Evolutionary conservation across 441 rosid genomes (phyloP).

Genomic region (Erodium trifolium): DNA sequence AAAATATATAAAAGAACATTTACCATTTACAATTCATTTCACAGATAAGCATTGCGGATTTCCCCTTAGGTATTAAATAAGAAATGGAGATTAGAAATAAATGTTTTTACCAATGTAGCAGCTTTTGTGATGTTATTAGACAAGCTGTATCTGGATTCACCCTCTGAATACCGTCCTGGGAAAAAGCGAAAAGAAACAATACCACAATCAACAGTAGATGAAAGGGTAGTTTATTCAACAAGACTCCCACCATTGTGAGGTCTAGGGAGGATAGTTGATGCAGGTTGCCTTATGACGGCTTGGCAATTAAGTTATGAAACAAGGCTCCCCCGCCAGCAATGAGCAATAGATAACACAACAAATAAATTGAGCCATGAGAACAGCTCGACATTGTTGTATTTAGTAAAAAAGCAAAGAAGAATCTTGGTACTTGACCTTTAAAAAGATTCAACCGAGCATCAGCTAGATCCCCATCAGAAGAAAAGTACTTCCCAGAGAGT

Average conservation of each 20-base stretch:
- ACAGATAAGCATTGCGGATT: neutral
- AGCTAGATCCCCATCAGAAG: slow-evolving; percentile 35
- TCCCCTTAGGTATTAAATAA: neutral
- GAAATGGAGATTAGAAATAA: neutral
- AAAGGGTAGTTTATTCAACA: neutral
- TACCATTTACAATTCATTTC: neutral
- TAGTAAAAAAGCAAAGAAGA: slow-evolving; percentile 1
- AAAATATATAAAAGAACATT: neutral
- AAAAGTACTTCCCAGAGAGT: slow-evolving; percentile 59
- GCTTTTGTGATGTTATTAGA: slow-evolving; percentile 26
- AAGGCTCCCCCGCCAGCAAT: neutral
- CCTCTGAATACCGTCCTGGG: slow-evolving; percentile 50
- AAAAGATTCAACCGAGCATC: slow-evolving; percentile 54
- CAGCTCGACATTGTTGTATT: neutral
- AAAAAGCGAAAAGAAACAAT: slow-evolving; percentile 10
- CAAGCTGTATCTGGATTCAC: slow-evolving; percentile 51
- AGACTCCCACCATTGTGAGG: no score
- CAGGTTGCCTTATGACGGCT: no score
- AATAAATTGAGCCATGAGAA: neutral
- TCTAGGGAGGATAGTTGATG: no score
- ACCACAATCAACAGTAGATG: slow-evolving; percentile 6
- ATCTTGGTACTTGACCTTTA: slow-evolving; percentile 27
- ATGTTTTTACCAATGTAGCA: slow-evolving; percentile 35
- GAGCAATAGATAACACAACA: neutral
- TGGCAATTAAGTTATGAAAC: no score